Evolutionary conservation across 2,329 filamentous ascomycete genomes (phyloP).

Genomic region (Eutypa lata): DNA sequence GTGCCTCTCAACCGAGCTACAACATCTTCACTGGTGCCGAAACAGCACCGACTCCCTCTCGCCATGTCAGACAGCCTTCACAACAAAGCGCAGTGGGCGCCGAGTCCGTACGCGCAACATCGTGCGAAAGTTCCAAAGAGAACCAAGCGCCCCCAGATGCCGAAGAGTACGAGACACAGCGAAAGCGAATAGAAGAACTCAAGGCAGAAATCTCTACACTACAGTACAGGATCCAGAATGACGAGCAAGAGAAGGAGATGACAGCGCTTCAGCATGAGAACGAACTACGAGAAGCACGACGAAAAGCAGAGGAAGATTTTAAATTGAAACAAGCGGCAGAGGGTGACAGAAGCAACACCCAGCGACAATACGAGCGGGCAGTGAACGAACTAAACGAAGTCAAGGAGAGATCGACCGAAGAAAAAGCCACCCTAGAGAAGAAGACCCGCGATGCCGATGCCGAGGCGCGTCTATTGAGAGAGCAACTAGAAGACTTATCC

Average conservation of each 20-base stretch:
- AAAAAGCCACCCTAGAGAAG: constrained; percentile 65
- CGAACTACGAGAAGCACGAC: constrained; percentile 75
- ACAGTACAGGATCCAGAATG: constrained; percentile 80
- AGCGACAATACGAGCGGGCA: constrained; percentile 47
- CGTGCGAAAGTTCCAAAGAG: constrained; percentile 57
- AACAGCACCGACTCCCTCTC: constrained; percentile 27
- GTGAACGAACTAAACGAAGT: constrained; percentile 51
- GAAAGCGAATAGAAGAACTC: constrained; percentile 67
- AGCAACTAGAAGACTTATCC: constrained; percentile 74
- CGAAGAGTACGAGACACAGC: constrained; percentile 57
- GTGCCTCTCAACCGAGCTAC: constrained; percentile 52
- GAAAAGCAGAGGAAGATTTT: constrained; percentile 82
- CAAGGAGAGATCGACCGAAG: constrained; percentile 47
- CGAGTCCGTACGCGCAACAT: constrained; percentile 42
- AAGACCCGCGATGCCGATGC: constrained; percentile 69
- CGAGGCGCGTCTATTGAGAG: constrained; percentile 68
- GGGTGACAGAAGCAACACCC: constrained; percentile 47
- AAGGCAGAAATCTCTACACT: constrained; percentile 87
- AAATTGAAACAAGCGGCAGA: constrained; percentile 62
- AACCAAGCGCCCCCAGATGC: constrained; percentile 57
- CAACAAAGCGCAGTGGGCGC: constrained; percentile 37
- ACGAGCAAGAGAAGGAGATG: constrained; percentile 85
- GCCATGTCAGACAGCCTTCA: constrained; percentile 33
- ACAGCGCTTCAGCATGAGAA: constrained; percentile 74
- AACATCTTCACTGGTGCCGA: constrained; percentile 58